phyloP scores from a whole-genome alignment of 768 basidiomycete genomes.

The Boletus bicolor region DNA sequence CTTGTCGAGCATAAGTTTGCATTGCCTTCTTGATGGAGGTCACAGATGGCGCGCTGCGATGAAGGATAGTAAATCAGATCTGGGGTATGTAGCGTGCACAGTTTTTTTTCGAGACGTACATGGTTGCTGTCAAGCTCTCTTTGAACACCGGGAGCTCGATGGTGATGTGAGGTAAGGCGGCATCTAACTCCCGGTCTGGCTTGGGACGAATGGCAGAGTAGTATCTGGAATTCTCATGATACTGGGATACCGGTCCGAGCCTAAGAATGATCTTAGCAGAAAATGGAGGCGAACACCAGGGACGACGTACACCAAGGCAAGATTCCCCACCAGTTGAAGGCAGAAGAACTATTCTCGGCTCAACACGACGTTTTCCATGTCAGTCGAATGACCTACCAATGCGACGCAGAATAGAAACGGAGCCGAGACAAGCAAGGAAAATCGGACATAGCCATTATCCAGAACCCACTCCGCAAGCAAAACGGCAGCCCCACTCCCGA shows the following conservation, averaged over 20 bases:
- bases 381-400: slow-evolving; percentile 43
- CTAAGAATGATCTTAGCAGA: slow-evolving; percentile 32
- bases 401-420: slow-evolving; percentile 78
- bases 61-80: neutral
- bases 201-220: slow-evolving; percentile 69
- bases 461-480: slow-evolving; percentile 67
- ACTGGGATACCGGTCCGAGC: slow-evolving; percentile 81
- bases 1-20: slow-evolving; percentile 65
- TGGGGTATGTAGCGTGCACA: neutral
- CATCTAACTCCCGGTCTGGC: slow-evolving; percentile 59
- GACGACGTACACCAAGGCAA: slow-evolving; percentile 52
- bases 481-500: slow-evolving; percentile 55
- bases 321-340: slow-evolving; percentile 61
- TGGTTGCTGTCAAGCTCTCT: slow-evolving; percentile 74
- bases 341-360: slow-evolving; percentile 58
- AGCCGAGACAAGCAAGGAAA: slow-evolving; percentile 57
- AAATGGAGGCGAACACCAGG: neutral
- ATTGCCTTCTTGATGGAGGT: slow-evolving; percentile 64
- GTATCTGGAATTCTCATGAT: slow-evolving; percentile 78
- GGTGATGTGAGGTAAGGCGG: slow-evolving; percentile 67
- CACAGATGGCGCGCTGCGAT: slow-evolving; percentile 63
- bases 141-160: slow-evolving; percentile 88
- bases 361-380: slow-evolving; percentile 1
- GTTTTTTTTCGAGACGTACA: slow-evolving; percentile 44
- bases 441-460: slow-evolving; percentile 59